Evolutionary conservation across 148 eudicot genomes (phyloP).

Genomic region (Bassia scoparia): DNA sequence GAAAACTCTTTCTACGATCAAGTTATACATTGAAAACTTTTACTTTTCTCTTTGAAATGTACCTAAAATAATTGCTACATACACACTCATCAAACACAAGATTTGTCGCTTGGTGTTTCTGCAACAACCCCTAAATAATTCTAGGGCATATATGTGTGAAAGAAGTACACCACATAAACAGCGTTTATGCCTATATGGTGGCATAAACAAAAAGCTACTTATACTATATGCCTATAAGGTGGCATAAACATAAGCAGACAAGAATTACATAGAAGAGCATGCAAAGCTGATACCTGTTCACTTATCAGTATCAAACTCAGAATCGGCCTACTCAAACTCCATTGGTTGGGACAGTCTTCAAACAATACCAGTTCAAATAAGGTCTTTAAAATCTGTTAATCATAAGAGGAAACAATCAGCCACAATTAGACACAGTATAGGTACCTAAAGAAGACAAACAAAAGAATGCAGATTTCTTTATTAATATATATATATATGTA

Average conservation of each 20-base stretch:
- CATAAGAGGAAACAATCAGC: slow-evolving; percentile 17
- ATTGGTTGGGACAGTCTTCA: slow-evolving; percentile 84
- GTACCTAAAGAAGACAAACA: background rate
- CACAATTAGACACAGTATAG: background rate
- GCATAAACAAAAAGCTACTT: background rate
- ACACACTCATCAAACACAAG: too few species aligned
- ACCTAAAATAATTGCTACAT: too few species aligned
- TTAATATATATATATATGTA: too few species aligned
- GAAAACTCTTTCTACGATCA: too few species aligned
- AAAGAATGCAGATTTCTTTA: too few species aligned
- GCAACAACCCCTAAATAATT: too few species aligned
- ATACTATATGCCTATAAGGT: background rate
- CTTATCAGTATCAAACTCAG: slow-evolving; percentile 81
- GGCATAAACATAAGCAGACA: background rate
- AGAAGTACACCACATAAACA: too few species aligned
- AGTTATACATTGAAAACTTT: too few species aligned
- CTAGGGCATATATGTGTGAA: too few species aligned
- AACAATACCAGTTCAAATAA: slow-evolving; percentile 87
- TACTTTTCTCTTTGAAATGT: too few species aligned
- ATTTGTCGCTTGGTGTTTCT: too few species aligned
- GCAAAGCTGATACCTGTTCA: slow-evolving; percentile 60
- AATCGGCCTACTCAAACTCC: slow-evolving; percentile 99
- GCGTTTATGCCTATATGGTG: too few species aligned
- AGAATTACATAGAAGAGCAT: slow-evolving; percentile 6
- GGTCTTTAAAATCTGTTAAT: slow-evolving; percentile 68